A percentile compares a stretch with the other conserved stretches of the same genome.
phyloP scores from a whole-genome alignment of 495 filamentous ascomycete species.

The Cercophora samala region DNA sequence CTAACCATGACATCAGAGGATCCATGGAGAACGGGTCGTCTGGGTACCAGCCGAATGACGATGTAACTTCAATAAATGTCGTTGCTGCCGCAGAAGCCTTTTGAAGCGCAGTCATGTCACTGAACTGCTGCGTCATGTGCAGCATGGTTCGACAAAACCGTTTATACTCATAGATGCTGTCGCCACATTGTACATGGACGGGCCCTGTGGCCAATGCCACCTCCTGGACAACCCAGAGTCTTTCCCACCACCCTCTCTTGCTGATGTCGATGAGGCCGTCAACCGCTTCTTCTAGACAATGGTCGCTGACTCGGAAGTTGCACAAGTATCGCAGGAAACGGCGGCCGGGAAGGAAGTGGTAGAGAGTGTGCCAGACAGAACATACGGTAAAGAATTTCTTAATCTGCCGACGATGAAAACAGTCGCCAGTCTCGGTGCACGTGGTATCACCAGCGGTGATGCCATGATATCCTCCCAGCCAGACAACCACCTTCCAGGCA shows the following conservation, averaged over 20 bases:
- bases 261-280: neutral
- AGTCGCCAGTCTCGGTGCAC: neutral
- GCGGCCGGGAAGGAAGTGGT: too few relatives aligned
- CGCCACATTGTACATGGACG: neutral
- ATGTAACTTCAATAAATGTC: too few relatives aligned
- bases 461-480: neutral
- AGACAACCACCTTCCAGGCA: neutral
- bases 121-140: too few relatives aligned
- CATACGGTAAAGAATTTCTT: neutral
- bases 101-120: neutral
- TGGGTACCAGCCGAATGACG: too few relatives aligned
- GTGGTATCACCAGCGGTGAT: neutral
- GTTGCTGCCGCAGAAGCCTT: too few relatives aligned
- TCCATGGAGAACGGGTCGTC: too few relatives aligned
- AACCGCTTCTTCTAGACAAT: neutral
- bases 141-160: too few relatives aligned
- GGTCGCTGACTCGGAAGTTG: too few relatives aligned
- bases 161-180: neutral
- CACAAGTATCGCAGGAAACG: too few relatives aligned
- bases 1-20: too few relatives aligned
- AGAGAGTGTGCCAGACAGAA: neutral
- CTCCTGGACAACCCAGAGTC: constrained; percentile 10
- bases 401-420: neutral
- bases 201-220: constrained; percentile 3
- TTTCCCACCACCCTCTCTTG: constrained; percentile 7